Conservation (phyloP, 176 grass and related monocot genomes). For the Pontederia crassipes region DNA sequence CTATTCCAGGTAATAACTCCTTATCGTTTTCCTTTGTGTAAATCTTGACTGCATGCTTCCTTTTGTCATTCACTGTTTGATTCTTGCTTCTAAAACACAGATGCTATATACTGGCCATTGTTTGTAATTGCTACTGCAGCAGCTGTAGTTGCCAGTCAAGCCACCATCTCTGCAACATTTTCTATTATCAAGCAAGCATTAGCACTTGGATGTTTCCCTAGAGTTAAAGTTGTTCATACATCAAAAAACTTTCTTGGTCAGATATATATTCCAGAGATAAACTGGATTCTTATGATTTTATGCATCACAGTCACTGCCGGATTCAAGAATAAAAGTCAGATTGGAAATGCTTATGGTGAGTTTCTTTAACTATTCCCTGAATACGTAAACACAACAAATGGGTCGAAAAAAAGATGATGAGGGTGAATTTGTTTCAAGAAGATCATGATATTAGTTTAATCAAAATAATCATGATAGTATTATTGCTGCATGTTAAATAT, state of each 20-base stretch:
- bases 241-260: slow-evolving; percentile 72
- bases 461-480: no score
- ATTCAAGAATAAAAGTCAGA: slow-evolving; percentile 65
- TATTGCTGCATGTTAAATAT: no score
- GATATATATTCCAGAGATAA: slow-evolving; percentile 91
- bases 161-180: slow-evolving; percentile 82
- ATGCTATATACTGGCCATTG: slow-evolving; percentile 62
- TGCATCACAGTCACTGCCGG: slow-evolving; percentile 82
- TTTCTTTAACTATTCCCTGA: not conserved
- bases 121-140: slow-evolving; percentile 67
- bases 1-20: slow-evolving; percentile 43
- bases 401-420: no score
- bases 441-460: no score
- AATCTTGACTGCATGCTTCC: not conserved
- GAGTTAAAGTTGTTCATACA: slow-evolving; percentile 73
- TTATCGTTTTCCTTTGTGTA: not conserved
- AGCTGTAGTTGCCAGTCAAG: slow-evolving; percentile 84
- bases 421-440: no score
- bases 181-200: slow-evolving; percentile 78
- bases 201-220: slow-evolving; percentile 70
- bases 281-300: slow-evolving; percentile 78
- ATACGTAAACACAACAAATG: no score
- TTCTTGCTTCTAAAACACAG: slow-evolving; percentile 23
- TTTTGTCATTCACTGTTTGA: not conserved
- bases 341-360: slow-evolving; percentile 90